Evolutionary conservation across 129 eudicot genomes (phyloP), one percentile per base, ranked within the genome.

Genomic region (Lactuca sativa): DNA sequence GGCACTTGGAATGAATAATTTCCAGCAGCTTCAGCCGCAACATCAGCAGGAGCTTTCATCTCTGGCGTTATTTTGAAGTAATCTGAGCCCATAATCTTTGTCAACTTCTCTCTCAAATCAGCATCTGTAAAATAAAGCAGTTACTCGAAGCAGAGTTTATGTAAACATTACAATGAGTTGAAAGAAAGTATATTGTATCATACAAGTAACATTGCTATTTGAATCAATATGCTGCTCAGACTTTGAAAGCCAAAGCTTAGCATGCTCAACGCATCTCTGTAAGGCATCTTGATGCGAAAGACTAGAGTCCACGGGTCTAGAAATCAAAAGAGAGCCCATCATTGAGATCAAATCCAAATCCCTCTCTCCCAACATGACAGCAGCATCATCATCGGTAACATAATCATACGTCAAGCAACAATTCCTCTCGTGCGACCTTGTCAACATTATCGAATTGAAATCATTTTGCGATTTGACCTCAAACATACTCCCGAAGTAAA

Each of bases 341-440:
- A 15, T 44, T 1, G 95, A 78, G 38, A 95, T 85, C 90, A 82
- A 78, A 63, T 95, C 97, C 91, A 95, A 84, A 66, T 95, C 99
- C 57, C 69, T 56, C 80, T 95, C 99, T 8, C 75, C 83, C 9
- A 95, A 60, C 69, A 82, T 63, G 48, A 90, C 93, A 21, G 81
- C 78, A 41, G 80, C 83, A 36, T 90, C 99, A 77, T 90, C 97
- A 56, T 95, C 99, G 0, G 99, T 84, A 0, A 95, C 97, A 67
- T 82, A 85, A 62, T 95, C 99, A 25, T 95, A 95, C 15, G 89
- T 82, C 77, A 95, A 82, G 63, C 99, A 95, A 60, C 99, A 95
- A 8, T 76, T 81, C 71, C 99, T 76, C 81, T 95, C 99, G 54
- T 90, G 97, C 3, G 89, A 79, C 69, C 88, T 87, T 0, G 90